Evolutionary conservation across 192 early-diverging fungal species (phyloP).

Genomic region (Backusella luteola): DNA sequence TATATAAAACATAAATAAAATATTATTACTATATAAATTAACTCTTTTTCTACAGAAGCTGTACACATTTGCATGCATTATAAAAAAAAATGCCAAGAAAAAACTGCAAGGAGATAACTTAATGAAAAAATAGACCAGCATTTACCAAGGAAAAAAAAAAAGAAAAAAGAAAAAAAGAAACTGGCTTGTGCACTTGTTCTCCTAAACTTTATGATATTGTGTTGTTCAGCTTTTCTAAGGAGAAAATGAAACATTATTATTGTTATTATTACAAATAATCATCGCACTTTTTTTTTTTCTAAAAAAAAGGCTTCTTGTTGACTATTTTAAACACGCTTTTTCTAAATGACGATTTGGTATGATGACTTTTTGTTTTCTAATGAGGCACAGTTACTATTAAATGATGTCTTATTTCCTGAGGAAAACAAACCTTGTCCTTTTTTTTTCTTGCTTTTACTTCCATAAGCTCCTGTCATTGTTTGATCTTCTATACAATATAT

Average conservation of each 20-base stretch:
- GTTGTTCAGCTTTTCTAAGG: background rate
- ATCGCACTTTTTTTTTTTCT: background rate
- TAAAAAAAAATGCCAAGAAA: conserved; percentile 4
- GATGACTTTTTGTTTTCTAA: background rate
- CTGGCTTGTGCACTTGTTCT: background rate
- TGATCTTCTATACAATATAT: background rate
- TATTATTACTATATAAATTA: background rate
- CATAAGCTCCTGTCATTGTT: background rate
- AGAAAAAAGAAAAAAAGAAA: background rate
- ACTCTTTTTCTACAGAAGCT: background rate
- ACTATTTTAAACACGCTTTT: background rate
- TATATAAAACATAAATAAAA: background rate
- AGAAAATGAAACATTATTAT: background rate
- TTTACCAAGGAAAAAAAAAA: background rate
- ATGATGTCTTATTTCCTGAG: background rate
- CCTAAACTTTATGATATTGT: background rate
- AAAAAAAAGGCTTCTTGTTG: background rate
- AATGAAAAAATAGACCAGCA: background rate
- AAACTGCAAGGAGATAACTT: conserved; percentile 1
- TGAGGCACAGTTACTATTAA: background rate
- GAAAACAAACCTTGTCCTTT: background rate
- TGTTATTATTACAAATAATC: background rate
- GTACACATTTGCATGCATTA: background rate
- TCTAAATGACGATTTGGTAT: background rate
- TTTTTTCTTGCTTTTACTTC: background rate